Evolutionary conservation across 768 basidiomycete genomes (phyloP), one percentile per base, ranked within the genome.

Genomic region (Termitomyces sp.): DNA sequence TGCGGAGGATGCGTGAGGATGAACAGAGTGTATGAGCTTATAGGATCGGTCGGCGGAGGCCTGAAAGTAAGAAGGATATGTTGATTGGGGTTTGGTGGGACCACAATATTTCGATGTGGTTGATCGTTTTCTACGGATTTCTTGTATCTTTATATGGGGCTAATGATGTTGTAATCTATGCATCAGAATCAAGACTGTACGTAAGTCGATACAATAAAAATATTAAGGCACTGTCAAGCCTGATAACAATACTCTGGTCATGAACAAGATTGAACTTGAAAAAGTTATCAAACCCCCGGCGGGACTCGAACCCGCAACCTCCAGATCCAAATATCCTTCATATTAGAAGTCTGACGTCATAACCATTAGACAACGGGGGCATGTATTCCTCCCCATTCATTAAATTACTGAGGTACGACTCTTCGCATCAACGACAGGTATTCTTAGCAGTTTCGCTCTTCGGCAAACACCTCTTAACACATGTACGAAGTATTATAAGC

Each of bases 281-380:
- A 23, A 1, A 23, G 23, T 23, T 23, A 23, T 23, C 9, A 1
- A 33, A 84, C 86, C 85, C 86, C 85, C 79, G 82, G 84, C 83
- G 85, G 80, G 86, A 87, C 78, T 88, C 86, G 86, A 88, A 88
- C 86, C 79, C 85, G 82, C 85, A 88, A 81, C 85, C 86, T 87
- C 84, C 86, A 87, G 86, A 87, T 85, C 44, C 1, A 55, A 3
- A 0, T 6, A 23, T 23, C 1, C 1, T 10, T 0, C 31, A 50
- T 23, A 5, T 56, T 85, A 88, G 86, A 88, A 88, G 86, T 88
- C 86, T 88, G 86, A 87, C 86, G 86, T 87, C 86, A 88, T 88
- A 85, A 76, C 86, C 86, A 88, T 88, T 87, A 88, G 85, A 87
- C 86, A 85, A 88, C 82, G 79, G 79, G 86, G 85, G 86, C 86